Conservation (phyloP, 352 stramenopile genomes). For the Phytophthora ramorum region DNA sequence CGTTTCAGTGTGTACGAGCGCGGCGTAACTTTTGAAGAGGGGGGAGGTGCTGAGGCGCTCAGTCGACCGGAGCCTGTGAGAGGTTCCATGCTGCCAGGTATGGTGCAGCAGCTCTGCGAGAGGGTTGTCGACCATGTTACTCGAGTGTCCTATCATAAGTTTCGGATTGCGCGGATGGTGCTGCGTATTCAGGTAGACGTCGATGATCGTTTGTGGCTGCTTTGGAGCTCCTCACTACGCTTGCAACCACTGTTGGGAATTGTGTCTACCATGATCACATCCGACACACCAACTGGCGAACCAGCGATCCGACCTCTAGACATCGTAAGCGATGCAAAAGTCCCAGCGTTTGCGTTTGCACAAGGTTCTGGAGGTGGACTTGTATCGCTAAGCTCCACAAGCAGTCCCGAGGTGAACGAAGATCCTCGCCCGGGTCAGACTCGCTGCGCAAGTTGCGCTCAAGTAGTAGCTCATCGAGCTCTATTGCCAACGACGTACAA, state of each 20-base stretch:
- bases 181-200: conserved; percentile 96
- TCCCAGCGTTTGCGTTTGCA: conserved; percentile 59
- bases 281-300: conserved; percentile 16
- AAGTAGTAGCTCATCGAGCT: conserved; percentile 62
- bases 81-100: conserved; percentile 89
- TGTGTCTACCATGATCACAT: background rate
- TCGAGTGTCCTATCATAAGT: conserved; percentile 92
- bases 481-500: conserved; percentile 94
- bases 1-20: conserved; percentile 94
- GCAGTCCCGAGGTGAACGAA: conserved; percentile 17
- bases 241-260: conserved; percentile 42
- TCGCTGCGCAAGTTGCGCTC: conserved; percentile 89
- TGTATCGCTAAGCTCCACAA: conserved; percentile 25
- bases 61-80: conserved; percentile 88
- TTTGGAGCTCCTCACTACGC: conserved; percentile 94
- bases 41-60: conserved; percentile 85
- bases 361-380: conserved; percentile 29
- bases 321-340: conserved; percentile 72
- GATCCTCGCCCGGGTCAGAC: conserved; percentile 38
- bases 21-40: conserved; percentile 93
- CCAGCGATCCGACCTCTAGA: conserved; percentile 52
- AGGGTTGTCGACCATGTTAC: conserved; percentile 94
- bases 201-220: conserved; percentile 93
- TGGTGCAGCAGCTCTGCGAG: conserved; percentile 93
- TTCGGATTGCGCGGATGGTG: conserved; percentile 94